Evolutionary conservation across 129 eudicot species (phyloP).

Genomic region (Kitagawia praeruptora): DNA sequence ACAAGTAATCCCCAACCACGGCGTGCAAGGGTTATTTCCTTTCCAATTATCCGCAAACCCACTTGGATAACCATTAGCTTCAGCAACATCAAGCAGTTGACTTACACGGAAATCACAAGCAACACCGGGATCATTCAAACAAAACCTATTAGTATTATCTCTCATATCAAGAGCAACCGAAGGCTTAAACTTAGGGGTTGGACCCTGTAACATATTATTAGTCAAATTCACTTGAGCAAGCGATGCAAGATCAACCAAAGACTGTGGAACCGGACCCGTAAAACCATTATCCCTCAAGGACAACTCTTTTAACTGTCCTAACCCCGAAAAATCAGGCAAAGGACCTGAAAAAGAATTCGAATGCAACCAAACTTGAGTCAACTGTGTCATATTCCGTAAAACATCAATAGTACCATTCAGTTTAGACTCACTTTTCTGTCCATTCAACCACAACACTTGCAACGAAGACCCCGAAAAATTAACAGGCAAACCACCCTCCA

Average conservation of each 20-base stretch:
- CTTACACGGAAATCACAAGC: slow-evolving; percentile 51
- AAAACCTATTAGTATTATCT: slow-evolving; percentile 49
- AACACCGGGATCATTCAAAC: slow-evolving; percentile 54
- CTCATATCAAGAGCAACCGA: slow-evolving; percentile 50
- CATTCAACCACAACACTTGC: slow-evolving; percentile 71
- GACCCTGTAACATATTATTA: slow-evolving; percentile 69
- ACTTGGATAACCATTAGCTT: slow-evolving; percentile 52
- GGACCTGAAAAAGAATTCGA: slow-evolving; percentile 60
- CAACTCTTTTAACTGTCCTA: slow-evolving; percentile 37
- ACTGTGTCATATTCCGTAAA: slow-evolving; percentile 56
- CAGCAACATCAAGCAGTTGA: slow-evolving; percentile 39
- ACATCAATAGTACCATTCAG: slow-evolving; percentile 57
- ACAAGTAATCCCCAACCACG: slow-evolving; percentile 63
- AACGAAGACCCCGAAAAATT: slow-evolving; percentile 52
- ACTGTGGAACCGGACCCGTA: slow-evolving; percentile 64
- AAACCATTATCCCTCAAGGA: slow-evolving; percentile 61
- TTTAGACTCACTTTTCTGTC: slow-evolving; percentile 38
- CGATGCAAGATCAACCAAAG: slow-evolving; percentile 35
- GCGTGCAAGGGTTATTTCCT: slow-evolving; percentile 62
- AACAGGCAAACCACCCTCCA: slow-evolving; percentile 55
- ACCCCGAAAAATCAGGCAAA: slow-evolving; percentile 58
- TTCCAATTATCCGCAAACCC: slow-evolving; percentile 67
- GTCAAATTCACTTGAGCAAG: slow-evolving; percentile 56
- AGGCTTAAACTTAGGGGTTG: slow-evolving; percentile 40
- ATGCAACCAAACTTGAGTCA: slow-evolving; percentile 60